Percentiles rank a stretch among this genome's conserved stretches.
phyloP scores from a whole-genome alignment of 2,329 filamentous ascomycete genomes.

The Stagonosporopsis chrysanthemi region DNA sequence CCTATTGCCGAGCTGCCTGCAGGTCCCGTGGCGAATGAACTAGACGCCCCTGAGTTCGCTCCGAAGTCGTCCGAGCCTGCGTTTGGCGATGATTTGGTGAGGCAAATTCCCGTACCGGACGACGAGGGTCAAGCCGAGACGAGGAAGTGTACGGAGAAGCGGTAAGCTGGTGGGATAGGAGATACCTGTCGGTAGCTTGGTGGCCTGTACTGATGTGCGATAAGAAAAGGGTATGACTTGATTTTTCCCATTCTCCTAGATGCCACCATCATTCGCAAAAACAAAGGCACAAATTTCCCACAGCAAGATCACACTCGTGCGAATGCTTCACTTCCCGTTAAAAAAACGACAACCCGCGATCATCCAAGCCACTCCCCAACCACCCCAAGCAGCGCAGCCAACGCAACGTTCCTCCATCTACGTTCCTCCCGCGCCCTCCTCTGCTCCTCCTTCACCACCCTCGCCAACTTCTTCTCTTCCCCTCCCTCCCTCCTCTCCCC shows the following conservation, averaged over 20 bases:
- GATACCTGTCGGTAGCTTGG: neutral
- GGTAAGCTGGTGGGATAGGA: neutral
- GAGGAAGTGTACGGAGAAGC: neutral
- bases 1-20: slow-evolving; percentile 12
- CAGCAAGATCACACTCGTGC: too few species aligned
- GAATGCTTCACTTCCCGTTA: too few species aligned
- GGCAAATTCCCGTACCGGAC: neutral
- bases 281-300: too few species aligned
- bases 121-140: neutral
- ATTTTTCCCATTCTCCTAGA: too few species aligned
- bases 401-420: too few species aligned
- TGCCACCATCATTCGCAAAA: too few species aligned
- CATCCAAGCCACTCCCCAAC: too few species aligned
- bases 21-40: slow-evolving; percentile 2
- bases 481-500: neutral
- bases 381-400: too few species aligned
- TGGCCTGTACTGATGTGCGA: neutral
- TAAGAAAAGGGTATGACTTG: neutral
- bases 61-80: neutral
- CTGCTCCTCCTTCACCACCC: too few species aligned
- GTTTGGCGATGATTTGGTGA: neutral
- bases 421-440: too few species aligned
- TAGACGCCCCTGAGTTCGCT: slow-evolving; percentile 1
- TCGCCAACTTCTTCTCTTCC: too few species aligned
- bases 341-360: too few species aligned